Base-by-base conservation (phyloP, 140 eudicot genomes). In the Ambrosia hybrid region DNA sequence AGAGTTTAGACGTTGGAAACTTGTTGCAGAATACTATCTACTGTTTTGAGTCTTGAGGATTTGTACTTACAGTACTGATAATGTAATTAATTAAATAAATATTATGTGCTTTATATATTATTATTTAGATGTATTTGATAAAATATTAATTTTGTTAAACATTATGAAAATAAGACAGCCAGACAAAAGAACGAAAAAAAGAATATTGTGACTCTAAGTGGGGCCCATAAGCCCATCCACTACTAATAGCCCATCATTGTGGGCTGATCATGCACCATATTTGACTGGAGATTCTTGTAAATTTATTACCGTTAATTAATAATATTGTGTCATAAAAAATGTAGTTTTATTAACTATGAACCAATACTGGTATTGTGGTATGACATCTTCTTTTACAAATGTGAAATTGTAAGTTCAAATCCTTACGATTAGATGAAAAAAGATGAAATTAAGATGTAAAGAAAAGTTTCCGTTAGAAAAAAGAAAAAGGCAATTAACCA, bases 241-340 rank as follows among this genome's bases (percentile, higher is more conserved):
- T 45, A 75, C 62, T 33, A 14, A 14, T 41, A 75, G 67, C 73
- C 51, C 67, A 41, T 71, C 9, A 56, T 76, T 36, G 53, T 45
- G 74, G 80, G 61, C 69, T n/a, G 59, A 30, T 67, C 21, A 61
- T 33, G 33, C 74, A 57, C 43, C 61, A 67, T 66, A 13, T 75
- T 65, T 75, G 79, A 66, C 68, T 11, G 15, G 6, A 43, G 67
- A 13, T 57, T 16, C 21, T 36, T 15, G 1, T 39, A 37, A 36
- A 16, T 38, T 37, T 4, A 53, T n/a, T 36, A 33, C 33, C 12
- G 33, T 11, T 26, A 30, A 12, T 21, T 57, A 57, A 26, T n/a
- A n/a, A 13, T 58, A 9, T 58, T 58, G 45, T 4, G 9, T 5
- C 12, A 30, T 33, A 33, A 33, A 34, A 58, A 4, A 11, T 10